Base-by-base conservation (phyloP, 2,329 filamentous ascomycete species). In the Talaromyces sp. region DNA sequence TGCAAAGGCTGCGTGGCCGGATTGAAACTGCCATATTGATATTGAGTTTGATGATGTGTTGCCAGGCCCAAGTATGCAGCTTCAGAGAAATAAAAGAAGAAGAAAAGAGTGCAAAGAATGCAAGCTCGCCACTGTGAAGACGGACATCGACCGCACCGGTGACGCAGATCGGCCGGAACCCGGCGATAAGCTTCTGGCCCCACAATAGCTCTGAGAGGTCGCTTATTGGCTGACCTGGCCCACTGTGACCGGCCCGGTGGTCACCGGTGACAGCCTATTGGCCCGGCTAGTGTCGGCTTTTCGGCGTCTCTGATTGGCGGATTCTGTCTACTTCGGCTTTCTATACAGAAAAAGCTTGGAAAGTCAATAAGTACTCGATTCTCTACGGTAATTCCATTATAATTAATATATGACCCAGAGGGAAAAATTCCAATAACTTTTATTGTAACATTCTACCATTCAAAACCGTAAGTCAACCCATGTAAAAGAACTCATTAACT, bases 71-170 rank as follows among this genome's bases (percentile, higher is more conserved):
- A 25, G 4, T 44, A 25, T 25, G 9, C 54, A 56, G 30, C n/a
- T 81, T 53, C 49, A 30, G 28, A 53, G 15, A 17, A 56, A 39
- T 33, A 30, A 33, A 36, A 56, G n/a, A 36, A 36, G 36, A 56
- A 15, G 30, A 25, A 39, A 47, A 25, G 19, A 22, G 10, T 22
- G 8, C 10, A 25, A 52, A 8, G 5, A 36, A n/a, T n/a, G 17
- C 17, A 39, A 53, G 25, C 49, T 30, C 19, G 49, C 54, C 32
- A 36, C 27, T 32, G n/a, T 56, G 36, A 25, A 28, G 36, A 39
- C 22, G 54, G 19, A 39, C 22, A 22, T 32, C 27, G 25, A 53
- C 49, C 49, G 49, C 49, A 30, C 49, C 49, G 49, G 49, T 53
- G 25, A 53, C 49, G 49, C 49, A 53, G 49, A 22, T 47, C n/a